Evolutionary conservation across 2,329 filamentous ascomycete species (phyloP), one percentile per base, ranked within the genome.

Genomic region (Biscogniauxia sp.): DNA sequence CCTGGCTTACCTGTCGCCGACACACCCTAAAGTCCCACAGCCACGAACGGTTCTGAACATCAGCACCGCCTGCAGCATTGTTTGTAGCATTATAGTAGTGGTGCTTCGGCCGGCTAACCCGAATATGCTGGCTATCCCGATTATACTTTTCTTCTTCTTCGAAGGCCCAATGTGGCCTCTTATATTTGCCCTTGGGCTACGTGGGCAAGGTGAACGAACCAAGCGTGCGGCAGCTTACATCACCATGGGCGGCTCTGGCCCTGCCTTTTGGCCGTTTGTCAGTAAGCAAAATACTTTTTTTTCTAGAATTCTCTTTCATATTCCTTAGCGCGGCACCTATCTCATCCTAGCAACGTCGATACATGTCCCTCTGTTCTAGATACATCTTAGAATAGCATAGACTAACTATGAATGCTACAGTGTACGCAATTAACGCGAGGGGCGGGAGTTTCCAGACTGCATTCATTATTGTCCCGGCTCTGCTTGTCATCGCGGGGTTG

Each of bases 161-260:
- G 91, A 94, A 73, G 90, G 88, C 0, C 91, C 92, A 56, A 85
- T 92, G 67, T 96, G 91, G 80, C 92, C 93, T 0, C 87, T 93
- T 1, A 88, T 95, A 61, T 92, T 93, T 66, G 87, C 90, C 3
- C 82, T 95, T 13, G 90, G 89, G 2, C 87, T 96, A 61, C 85
- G 91, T 2, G 92, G 92, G 0, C 84, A 96, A 55, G 92, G 92
- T 0, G 83, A 85, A n/a, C 84, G 91, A 65, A 93, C 90, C 3
- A 96, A 96, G 77, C 84, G 88, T 54, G 91, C 89, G 0, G 88
- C 89, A 0, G 89, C 89, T 1, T 91, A 86, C 73, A 88, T 96
- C 65, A 91, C 93, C 1, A 91, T 88, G 72, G 90, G 88, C 55
- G 89, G 87, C 1, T 87, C 84, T 1, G 90, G 91, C 1, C 89